Conservation (phyloP, 495 filamentous ascomycete species). For the Saxophila tyrrhenica region DNA sequence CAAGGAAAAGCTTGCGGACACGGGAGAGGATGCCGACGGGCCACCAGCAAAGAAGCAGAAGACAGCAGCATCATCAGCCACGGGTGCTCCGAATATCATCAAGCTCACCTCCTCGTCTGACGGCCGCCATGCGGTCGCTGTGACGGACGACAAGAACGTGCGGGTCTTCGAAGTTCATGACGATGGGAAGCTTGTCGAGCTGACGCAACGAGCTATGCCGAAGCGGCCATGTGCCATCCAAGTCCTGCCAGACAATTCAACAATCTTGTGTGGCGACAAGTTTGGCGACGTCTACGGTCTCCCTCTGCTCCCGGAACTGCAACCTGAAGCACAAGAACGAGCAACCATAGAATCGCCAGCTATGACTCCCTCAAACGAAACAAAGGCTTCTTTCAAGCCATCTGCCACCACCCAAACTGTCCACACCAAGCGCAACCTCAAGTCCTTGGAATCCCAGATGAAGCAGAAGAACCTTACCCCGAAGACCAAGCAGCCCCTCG, state of each 20-base stretch:
- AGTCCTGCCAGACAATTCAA: conserved; percentile 53
- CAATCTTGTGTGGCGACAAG: conserved; percentile 77
- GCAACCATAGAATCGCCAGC: conserved; percentile 5
- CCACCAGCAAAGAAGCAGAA: conserved; percentile 15
- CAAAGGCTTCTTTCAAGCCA: conserved; percentile 33
- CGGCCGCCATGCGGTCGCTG: conserved; percentile 55
- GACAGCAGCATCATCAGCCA: conserved; percentile 7
- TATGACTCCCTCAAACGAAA: too few relatives aligned
- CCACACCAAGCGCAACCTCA: conserved; percentile 68
- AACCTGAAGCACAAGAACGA: conserved; percentile 18
- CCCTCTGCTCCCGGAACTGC: conserved; percentile 50
- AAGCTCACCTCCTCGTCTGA: conserved; percentile 41
- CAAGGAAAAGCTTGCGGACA: background rate
- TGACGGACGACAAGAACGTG: conserved; percentile 86
- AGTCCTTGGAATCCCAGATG: conserved; percentile 62
- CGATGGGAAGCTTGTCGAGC: conserved; percentile 48
- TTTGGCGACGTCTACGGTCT: conserved; percentile 91
- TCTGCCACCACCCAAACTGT: conserved; percentile 66
- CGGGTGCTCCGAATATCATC: conserved; percentile 23
- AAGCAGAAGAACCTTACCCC: conserved; percentile 33
- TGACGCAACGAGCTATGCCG: conserved; percentile 77
- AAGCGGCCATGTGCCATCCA: conserved; percentile 71
- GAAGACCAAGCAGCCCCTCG: conserved; percentile 34
- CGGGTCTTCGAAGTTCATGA: conserved; percentile 62
- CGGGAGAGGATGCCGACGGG: background rate